Conservation (phyloP, 2,329 filamentous ascomycete genomes). For the Microcyclosporella mali region DNA sequence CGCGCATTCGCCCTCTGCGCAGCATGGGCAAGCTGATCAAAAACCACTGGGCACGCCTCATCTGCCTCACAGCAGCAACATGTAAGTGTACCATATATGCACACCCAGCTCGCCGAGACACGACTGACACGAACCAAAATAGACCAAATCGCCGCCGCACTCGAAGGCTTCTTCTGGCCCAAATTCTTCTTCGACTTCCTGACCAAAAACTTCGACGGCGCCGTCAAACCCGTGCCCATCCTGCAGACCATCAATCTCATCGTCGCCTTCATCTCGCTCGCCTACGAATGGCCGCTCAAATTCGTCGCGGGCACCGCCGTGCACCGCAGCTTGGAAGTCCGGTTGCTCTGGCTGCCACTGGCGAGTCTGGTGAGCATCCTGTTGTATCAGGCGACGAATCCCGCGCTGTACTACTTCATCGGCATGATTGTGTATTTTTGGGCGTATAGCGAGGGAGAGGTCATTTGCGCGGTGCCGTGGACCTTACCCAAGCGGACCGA, state of each 20-base stretch:
- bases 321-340: conserved; percentile 81
- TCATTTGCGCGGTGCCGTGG: conserved; percentile 49
- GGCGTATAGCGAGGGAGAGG: conserved; percentile 96
- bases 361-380: conserved; percentile 67
- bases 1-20: conserved; percentile 5
- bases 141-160: conserved; percentile 81
- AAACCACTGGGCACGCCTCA: conserved; percentile 96
- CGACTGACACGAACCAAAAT: conserved; percentile 2
- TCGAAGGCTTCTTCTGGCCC: conserved; percentile 94
- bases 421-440: conserved; percentile 87
- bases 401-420: conserved; percentile 85
- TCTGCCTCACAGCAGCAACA: conserved; percentile 74
- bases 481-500: conserved; percentile 42
- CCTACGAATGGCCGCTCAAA: conserved; percentile 84
- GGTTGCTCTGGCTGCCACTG: conserved; percentile 76
- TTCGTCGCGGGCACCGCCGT: conserved; percentile 69
- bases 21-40: conserved; percentile 97
- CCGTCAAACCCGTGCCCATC: conserved; percentile 79
- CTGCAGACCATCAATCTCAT: conserved; percentile 87
- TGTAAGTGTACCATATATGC: conserved; percentile 47
- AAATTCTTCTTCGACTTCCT: conserved; percentile 98
- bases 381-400: conserved; percentile 87
- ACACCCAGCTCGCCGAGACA: background rate
- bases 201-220: conserved; percentile 79
- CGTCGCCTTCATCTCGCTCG: conserved; percentile 69